Evolutionary conservation across 2,329 filamentous ascomycete genomes (phyloP), one percentile per base, ranked within the genome.

Genomic region (Dothistroma septosporum): DNA sequence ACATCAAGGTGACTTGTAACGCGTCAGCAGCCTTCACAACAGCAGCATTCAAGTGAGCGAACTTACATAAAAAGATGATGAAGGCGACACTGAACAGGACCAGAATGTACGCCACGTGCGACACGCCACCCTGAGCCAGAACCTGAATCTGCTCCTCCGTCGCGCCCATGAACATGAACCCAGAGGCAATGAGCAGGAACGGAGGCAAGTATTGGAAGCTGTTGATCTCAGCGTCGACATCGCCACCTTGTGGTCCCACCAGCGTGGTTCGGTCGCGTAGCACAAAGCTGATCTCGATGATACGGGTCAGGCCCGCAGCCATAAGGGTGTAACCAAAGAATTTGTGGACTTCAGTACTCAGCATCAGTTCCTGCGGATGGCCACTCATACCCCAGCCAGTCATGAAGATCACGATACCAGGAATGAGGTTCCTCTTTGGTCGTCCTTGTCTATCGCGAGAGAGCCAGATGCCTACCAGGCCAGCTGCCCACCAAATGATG

Each of bases 401-500:
- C 58, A 99, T 78, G 63, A 96, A 76, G 61, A 99, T 90, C 60
- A 99, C 91, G 64, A 97, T 89, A 12, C 86, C 92, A 0, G 94
- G 94, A 58, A 99, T 87, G 63, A 99, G 86, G 77, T 99, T 99
- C 68, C 94, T 85, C 81, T 93, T 92, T 9, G 94, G 92, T 47
- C 86, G 83, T 55, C 94, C 93, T 64, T 93, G 87, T 59, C 91
- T 86, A 73, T 88, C 91, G 64, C 86, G 85, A 74, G 91, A 96
- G 44, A 99, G 81, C 94, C 93, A 99, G 56, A 99, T 83, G 47
- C 94, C 94, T 11, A 93, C 84, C 32, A 99, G 79, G 24, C 94
- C 94, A 8, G 94, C 93, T 69, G 87, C 90, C 93, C 93, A 99
- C 94, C 94, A 99, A 55, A 99, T 87, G 64, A 99, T 86, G n/a